Percentiles rank a stretch among this genome's conserved stretches.
Evolutionary conservation across 768 basidiomycete species (phyloP).

Genomic region (Hericium coralloides): DNA sequence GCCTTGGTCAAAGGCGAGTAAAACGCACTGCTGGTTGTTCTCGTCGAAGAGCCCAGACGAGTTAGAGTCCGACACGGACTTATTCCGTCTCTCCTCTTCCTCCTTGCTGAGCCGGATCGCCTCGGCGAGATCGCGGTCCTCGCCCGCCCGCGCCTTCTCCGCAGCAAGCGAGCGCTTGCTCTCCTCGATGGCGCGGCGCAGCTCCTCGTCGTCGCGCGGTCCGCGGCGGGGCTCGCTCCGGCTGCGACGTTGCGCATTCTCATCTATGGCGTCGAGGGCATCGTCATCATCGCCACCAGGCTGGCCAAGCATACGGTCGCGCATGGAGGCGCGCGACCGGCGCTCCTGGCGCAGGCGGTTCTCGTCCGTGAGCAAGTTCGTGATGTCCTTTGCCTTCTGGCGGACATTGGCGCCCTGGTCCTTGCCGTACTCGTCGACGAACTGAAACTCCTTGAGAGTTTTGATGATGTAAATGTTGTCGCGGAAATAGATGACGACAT

Average conservation of each 20-base stretch:
- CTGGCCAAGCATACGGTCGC: slow-evolving; percentile 85
- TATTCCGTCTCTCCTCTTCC: slow-evolving; percentile 73
- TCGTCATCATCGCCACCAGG: slow-evolving; percentile 29
- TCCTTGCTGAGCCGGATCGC: slow-evolving; percentile 85
- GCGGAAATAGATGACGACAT: slow-evolving; percentile 96
- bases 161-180: slow-evolving; percentile 67
- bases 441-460: slow-evolving; percentile 98
- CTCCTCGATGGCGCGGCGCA: slow-evolving; percentile 81
- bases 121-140: slow-evolving; percentile 76
- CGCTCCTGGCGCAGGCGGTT: slow-evolving; percentile 79
- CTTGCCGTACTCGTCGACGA: slow-evolving; percentile 88
- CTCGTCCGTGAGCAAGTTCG: slow-evolving; percentile 85
- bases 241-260: slow-evolving; percentile 26
- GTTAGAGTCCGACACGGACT: slow-evolving; percentile 66
- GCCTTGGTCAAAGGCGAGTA: background rate
- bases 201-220: slow-evolving; percentile 56
- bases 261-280: slow-evolving; percentile 23
- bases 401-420: slow-evolving; percentile 98
- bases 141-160: slow-evolving; percentile 56
- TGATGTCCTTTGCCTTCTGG: slow-evolving; percentile 97
- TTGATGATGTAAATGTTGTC: slow-evolving; percentile 98
- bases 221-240: slow-evolving; percentile 33
- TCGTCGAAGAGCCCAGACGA: slow-evolving; percentile 80
- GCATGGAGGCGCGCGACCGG: slow-evolving; percentile 78
- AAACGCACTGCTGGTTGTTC: slow-evolving; percentile 39